Conservation (phyloP, 441 rosid genomes). For the Adansonia madagascariensis region DNA sequence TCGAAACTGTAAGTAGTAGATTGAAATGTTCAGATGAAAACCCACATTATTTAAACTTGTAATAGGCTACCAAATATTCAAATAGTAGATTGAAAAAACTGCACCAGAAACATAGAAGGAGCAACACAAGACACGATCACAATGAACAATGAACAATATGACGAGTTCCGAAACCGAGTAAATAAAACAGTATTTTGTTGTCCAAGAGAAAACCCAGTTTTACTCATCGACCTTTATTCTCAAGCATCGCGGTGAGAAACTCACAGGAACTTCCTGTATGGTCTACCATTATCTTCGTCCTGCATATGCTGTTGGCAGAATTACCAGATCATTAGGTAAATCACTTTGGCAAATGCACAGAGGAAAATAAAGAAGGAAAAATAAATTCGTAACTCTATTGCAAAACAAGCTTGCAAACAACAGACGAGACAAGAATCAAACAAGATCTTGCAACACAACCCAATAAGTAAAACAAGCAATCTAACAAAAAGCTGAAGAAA, state of each 20-base stretch:
- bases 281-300: conserved; percentile 56
- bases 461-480: background rate
- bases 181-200: background rate
- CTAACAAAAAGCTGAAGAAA: background rate
- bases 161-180: background rate
- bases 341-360: conserved; percentile 17
- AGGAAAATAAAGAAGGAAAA: background rate
- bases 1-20: background rate
- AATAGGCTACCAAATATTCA: conserved; percentile 8
- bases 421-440: background rate
- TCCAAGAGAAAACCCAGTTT: conserved; percentile 15
- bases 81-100: background rate
- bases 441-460: background rate
- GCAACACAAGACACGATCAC: background rate
- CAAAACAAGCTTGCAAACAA: background rate
- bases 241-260: conserved; percentile 3
- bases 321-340: conserved; percentile 14
- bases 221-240: conserved; percentile 19
- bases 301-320: conserved; percentile 48
- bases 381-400: background rate
- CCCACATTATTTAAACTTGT: background rate
- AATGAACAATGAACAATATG: background rate
- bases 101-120: conserved; percentile 9
- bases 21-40: background rate
- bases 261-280: conserved; percentile 66